Evolutionary conservation across 1,284 basidiomycete species (phyloP), one percentile per base, ranked within the genome.

Genomic region (Cutaneotrichosporon sp.): DNA sequence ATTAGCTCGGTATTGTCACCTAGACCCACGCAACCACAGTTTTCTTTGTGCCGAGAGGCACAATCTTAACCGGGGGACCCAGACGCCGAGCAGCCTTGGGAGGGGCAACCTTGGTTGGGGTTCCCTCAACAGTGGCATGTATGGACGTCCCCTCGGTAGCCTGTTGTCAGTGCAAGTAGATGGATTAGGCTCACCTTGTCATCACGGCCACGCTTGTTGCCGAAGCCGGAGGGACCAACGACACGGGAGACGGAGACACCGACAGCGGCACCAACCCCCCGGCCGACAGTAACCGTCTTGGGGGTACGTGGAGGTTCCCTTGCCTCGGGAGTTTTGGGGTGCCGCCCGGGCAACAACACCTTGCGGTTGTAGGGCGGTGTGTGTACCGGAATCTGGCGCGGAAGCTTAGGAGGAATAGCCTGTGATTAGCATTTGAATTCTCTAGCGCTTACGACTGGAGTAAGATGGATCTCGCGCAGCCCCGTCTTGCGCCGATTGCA

Each of bases 401-500:
- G 55, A 22, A 40, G 36, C 22, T 56, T 56, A n/a, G 55, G 36
- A 38, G 55, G 34, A 13, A 56, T 14, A 21, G 9, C 14, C 50
- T 52, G 51, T 34, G 9, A 18, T 56, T n/a, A 59, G 58, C 9
- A 5, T n/a, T 22, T 14, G 42, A 26, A 22, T 22, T 2, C 14
- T 22, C 3, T 30, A 4, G 5, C 8, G 10, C 46, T 26, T 42
- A 60, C 52, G 32, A 56, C 46, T 2, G 62, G 62, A 7, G 58
- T 60, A 14, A 64, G 22, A 46, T 64, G 52, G 21, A 64, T 64
- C 58, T 53, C 51, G 22, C 49, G 55, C n/a, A 64, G 52, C 10
- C 38, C 38, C 2, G 21, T 40, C 21, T 50, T 47, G 18, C 32
- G 18, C 30, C 51, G 53, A 18, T 34, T 21, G 21, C 59, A 59